These are phyloP conservation scores for Croton laevigatus DNA, from an alignment of 441 rosid species.

Conservation along the genomic window DNA sequence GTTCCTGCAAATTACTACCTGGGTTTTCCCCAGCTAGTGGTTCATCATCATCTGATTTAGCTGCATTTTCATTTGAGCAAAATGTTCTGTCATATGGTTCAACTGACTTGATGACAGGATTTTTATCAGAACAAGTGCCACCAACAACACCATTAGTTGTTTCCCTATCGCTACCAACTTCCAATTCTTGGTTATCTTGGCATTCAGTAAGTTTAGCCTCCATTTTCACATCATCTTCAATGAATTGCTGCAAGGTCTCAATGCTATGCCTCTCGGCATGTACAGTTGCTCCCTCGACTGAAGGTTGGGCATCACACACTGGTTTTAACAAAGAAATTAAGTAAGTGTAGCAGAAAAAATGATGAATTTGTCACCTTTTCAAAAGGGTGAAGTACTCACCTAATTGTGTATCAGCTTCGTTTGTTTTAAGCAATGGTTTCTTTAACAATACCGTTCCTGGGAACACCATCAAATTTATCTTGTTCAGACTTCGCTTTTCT, in stretches of 20 bases:
- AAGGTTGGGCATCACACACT: background rate
- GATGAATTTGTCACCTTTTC: background rate
- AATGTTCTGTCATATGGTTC: constrained; percentile 15
- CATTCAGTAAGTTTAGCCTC: constrained; percentile 12
- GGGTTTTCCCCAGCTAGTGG: constrained; percentile 22
- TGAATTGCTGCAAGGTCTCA: constrained; percentile 25
- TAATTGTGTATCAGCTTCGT: constrained; percentile 28
- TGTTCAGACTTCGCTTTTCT: constrained; percentile 57
- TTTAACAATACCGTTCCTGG: constrained; percentile 77
- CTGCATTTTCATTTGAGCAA: constrained; percentile 12
- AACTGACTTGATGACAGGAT: constrained; percentile 4
- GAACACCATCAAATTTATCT: constrained; percentile 80
- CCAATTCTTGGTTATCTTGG: constrained; percentile 10
- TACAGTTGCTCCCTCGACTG: constrained; percentile 8
- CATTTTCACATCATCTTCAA: constrained; percentile 3
- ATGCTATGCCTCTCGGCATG: constrained; percentile 18
- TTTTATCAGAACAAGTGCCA: background rate
- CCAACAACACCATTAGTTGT: constrained; percentile 15
- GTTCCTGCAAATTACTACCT: constrained; percentile 37
- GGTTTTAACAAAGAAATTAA: background rate
- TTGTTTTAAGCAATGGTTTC: constrained; percentile 43
- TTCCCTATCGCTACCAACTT: constrained; percentile 19
- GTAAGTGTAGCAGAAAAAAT: constrained; percentile 8
- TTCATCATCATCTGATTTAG: constrained; percentile 8
- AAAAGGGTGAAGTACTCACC: constrained; percentile 32